Evolutionary conservation across 768 basidiomycete species (phyloP), one percentile per base, ranked within the genome.

Genomic region (Collybia mongolica): DNA sequence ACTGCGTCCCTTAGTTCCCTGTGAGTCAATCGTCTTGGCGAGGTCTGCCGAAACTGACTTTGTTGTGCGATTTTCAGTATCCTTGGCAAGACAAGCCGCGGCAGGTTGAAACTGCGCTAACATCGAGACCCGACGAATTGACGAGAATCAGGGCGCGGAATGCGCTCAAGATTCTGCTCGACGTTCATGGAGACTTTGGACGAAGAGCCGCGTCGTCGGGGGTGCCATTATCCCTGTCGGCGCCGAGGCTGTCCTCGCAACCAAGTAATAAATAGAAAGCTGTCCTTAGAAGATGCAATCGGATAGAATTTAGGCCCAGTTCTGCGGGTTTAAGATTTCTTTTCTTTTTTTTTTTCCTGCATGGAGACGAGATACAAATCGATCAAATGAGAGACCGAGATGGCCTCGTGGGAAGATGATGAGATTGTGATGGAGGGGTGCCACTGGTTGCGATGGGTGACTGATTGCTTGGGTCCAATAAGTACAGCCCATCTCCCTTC

Each of bases 131-230:
- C 35, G 88, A 90, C 58, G 96, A 98, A 51, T 77, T 98, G 71
- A 82, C 93, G 24, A 84, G 86, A 64, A 81, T 96, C 38, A 82
- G 97, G 48, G 96, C 97, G 17, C 80, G 96, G 50, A 98, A 98
- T 74, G 96, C 94, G 12, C 80, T 99, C 61, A 93, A 94, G 69
- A 93, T 93, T 52, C 68, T 94, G 54, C 72, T 94, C 63, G 93
- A 93, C 60, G 88, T 91, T 35, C 90, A 92, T 68, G 89, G 90
- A n/a, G 90, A 93, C 65, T 89, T 93, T 71, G 87, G 87, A 20
- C 75, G 82, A 44, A 77, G 81, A 39, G 80, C 77, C 14, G 72
- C 74, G 22, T 67, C 66, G 42, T 68, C 71, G 37, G 70, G 67
- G 51, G 60, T 64, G 41, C 70, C 72, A 32, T 57, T 76, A 53